These are phyloP conservation scores for Verticillium albo-atrum DNA, from an alignment of 2,329 filamentous ascomycete genomes.

Conservation along the genomic window DNA sequence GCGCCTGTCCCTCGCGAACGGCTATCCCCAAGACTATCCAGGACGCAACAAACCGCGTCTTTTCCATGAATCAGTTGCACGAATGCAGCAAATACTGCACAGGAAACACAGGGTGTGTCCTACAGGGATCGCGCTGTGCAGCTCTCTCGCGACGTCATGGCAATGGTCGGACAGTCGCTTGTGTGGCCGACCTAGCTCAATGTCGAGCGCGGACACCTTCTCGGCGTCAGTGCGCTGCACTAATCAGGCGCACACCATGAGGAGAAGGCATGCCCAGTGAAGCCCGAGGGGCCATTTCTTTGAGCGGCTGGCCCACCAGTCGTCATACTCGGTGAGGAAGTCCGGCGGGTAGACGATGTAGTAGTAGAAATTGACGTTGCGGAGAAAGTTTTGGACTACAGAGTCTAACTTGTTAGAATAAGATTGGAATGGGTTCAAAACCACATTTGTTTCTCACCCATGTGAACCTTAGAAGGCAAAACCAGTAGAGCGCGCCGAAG, in stretches of 20 bases:
- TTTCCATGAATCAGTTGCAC: constrained; percentile 31
- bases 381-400: constrained; percentile 31
- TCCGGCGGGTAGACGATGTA: constrained; percentile 30
- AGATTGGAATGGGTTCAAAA: neutral
- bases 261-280: constrained; percentile 32
- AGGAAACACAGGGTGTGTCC: constrained; percentile 25
- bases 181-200: constrained; percentile 22
- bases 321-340: constrained; percentile 29
- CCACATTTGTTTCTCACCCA: neutral
- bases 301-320: constrained; percentile 26
- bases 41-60: constrained; percentile 29
- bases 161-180: constrained; percentile 24
- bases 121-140: constrained; percentile 25
- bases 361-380: constrained; percentile 32
- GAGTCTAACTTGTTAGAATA: constrained; percentile 18
- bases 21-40: constrained; percentile 31
- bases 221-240: constrained; percentile 25
- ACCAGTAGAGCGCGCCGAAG: constrained; percentile 24
- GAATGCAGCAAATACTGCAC: constrained; percentile 31
- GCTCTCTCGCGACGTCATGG: constrained; percentile 26
- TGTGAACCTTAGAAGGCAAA: constrained; percentile 19
- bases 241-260: constrained; percentile 32
- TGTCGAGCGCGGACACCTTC: constrained; percentile 23
- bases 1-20: constrained; percentile 29
- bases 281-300: constrained; percentile 14